These are phyloP conservation scores for Monosporascus sp. DNA, from an alignment of 2,329 filamentous ascomycete species.

Conservation along the genomic window DNA sequence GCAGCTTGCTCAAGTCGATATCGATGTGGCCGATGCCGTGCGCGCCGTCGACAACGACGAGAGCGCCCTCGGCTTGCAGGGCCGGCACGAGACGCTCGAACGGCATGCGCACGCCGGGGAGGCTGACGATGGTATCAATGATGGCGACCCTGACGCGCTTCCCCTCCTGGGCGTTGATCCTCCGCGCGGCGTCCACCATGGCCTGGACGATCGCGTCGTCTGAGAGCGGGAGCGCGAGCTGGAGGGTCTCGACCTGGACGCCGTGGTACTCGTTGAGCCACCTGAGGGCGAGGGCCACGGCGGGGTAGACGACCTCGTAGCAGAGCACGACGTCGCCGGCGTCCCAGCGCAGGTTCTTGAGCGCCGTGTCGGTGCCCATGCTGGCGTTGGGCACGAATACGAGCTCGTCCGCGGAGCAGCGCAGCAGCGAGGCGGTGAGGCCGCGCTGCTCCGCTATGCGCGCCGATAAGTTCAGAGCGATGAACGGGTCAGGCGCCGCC, in stretches of 20 bases:
- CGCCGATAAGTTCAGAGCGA: conserved; percentile 17
- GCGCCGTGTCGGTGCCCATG: conserved; percentile 55
- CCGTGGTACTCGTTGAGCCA: conserved; percentile 52
- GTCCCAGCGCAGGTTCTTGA: conserved; percentile 52
- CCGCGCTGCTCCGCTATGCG: conserved; percentile 15
- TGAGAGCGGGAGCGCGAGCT: conserved; percentile 42
- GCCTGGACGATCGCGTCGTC: conserved; percentile 47
- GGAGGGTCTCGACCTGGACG: conserved; percentile 37
- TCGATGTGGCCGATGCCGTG: conserved; percentile 60
- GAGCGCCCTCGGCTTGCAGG: conserved; percentile 49
- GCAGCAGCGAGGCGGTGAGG: conserved; percentile 10
- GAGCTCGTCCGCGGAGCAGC: conserved; percentile 16
- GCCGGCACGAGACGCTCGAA: conserved; percentile 53
- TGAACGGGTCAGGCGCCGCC: conserved; percentile 23
- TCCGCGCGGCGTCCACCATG: conserved; percentile 43
- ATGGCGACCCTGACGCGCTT: conserved; percentile 52
- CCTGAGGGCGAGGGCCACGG: conserved; percentile 51
- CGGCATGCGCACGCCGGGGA: conserved; percentile 59
- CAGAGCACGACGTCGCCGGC: conserved; percentile 55
- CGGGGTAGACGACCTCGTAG: conserved; percentile 58
- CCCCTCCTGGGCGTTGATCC: conserved; percentile 28
- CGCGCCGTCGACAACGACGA: conserved; percentile 60
- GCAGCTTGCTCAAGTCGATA: conserved; percentile 48
- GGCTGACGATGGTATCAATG: conserved; percentile 59
- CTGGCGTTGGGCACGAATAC: conserved; percentile 64